Evolutionary conservation across 768 basidiomycete genomes (phyloP), one percentile per base, ranked within the genome.

Genomic region (Phaeotremella fagi): DNA sequence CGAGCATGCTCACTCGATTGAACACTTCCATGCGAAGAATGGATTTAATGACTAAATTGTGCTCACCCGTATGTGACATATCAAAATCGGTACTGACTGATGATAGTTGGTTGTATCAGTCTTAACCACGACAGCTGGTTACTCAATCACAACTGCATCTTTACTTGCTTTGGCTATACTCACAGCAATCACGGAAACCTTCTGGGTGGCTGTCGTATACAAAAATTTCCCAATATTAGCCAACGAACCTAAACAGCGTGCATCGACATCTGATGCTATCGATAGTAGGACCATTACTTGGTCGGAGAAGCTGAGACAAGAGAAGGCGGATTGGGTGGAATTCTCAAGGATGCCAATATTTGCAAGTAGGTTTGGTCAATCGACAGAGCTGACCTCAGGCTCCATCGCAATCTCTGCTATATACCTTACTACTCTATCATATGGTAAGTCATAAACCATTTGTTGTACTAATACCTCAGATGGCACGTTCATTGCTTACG

Each of bases 401-500:
- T 72, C 70, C 3, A 42, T 68, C 15, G 53, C 68, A 7, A 63
- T 70, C 45, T 61, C 70, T 2, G 53, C 59, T 2, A 62, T 70
- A 12, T 72, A 68, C 35, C 51, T 75, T 0, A 71, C 71, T 0
- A 73, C 73, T 2, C 52, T 75, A 5, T 69, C 66, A 1, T 75
- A 69, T 48, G 64, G 64, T 60, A 31, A 35, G 64, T 54, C 12
- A 16, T 9, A 9, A 4, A 18, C 29, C 7, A 42, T 27, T 52
- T 52, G 20, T 41, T 25, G 31, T 7, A 16, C 45, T 48, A 15
- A 33, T 18, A 5, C 2, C 0, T 33, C 31, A 66, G 73, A 73
- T 36, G 71, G 71, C 2, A 70, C 71, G 29, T 71, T 75, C 55
- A 66, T 75, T 28, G 64, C 70, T 11, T 75, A 71, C 48, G 67